Conservation (phyloP, 805 yeast genomes). For the Wickerhamomyces sydowiorum region DNA sequence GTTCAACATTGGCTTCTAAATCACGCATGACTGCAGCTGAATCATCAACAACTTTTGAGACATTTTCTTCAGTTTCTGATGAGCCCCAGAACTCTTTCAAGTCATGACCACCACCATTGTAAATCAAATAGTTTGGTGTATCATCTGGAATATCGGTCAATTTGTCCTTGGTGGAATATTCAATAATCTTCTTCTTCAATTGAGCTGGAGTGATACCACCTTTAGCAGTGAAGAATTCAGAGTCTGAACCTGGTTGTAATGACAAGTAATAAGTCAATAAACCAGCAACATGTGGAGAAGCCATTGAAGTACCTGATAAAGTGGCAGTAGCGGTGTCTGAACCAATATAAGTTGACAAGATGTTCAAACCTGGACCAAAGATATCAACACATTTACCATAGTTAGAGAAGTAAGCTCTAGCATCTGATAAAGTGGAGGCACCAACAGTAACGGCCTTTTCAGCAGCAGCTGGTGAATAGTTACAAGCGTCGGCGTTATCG, state of each 20-base stretch:
- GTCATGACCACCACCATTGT: conserved; percentile 78
- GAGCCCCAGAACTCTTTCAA: conserved; percentile 28
- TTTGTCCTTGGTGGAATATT: conserved; percentile 56
- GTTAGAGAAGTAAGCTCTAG: conserved; percentile 93
- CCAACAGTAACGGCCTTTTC: conserved; percentile 87
- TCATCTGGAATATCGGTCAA: conserved; percentile 62
- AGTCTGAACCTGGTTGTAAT: conserved; percentile 69
- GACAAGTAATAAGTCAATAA: conserved; percentile 84
- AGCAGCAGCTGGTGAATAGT: conserved; percentile 86
- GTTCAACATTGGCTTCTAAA: conserved; percentile 15
- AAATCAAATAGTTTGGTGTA: conserved; percentile 73
- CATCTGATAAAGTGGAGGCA: conserved; percentile 84
- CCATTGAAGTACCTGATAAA: conserved; percentile 96
- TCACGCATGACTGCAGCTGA: conserved; percentile 10
- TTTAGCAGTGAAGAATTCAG: conserved; percentile 54
- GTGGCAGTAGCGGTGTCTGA: conserved; percentile 72
- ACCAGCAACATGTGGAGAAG: conserved; percentile 95
- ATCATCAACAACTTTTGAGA: conserved; percentile 8
- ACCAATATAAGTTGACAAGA: conserved; percentile 80
- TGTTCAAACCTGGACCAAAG: conserved; percentile 93
- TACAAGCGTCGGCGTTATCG: conserved; percentile 89
- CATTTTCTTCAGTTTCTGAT: conserved; percentile 2
- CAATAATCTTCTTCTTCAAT: conserved; percentile 69
- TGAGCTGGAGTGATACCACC: conserved; percentile 61
- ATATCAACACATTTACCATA: conserved; percentile 94